These are phyloP conservation scores for Haematococcus sp. DNA, from an alignment of 139 green algal species.

Conservation along the genomic window DNA sequence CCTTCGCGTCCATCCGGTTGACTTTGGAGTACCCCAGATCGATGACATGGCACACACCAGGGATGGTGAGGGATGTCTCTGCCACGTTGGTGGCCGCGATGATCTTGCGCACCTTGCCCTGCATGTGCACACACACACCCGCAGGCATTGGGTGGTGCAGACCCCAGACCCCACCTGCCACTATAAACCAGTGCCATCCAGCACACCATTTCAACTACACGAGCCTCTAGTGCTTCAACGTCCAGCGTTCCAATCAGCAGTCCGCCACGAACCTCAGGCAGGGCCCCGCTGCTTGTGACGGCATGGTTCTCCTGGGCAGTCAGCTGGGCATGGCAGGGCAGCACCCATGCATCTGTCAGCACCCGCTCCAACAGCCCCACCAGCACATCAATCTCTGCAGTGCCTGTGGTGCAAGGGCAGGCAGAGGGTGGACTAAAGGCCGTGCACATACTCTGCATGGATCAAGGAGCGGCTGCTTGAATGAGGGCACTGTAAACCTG, in stretches of 20 bases:
- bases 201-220: too few relatives aligned
- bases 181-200: too few relatives aligned
- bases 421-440: not conserved
- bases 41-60: slow-evolving; percentile 14
- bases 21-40: slow-evolving; percentile 7
- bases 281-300: too few relatives aligned
- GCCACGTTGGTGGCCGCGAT: slow-evolving; percentile 27
- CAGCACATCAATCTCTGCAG: not conserved
- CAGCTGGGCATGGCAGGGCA: not conserved
- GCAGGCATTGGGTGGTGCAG: too few relatives aligned
- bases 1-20: not conserved
- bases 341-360: not conserved
- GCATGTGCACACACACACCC: too few relatives aligned
- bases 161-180: too few relatives aligned
- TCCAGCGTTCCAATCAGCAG: too few relatives aligned
- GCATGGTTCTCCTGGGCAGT: not conserved
- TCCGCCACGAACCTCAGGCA: too few relatives aligned
- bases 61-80: slow-evolving; percentile 25
- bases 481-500: too few relatives aligned
- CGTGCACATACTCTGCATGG: not conserved
- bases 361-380: not conserved
- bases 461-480: not conserved
- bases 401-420: not conserved
- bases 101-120: slow-evolving; percentile 11
- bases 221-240: too few relatives aligned